Evolutionary conservation across 768 basidiomycete species (phyloP), one percentile per base, ranked within the genome.

Genomic region (Heimioporus sp.): DNA sequence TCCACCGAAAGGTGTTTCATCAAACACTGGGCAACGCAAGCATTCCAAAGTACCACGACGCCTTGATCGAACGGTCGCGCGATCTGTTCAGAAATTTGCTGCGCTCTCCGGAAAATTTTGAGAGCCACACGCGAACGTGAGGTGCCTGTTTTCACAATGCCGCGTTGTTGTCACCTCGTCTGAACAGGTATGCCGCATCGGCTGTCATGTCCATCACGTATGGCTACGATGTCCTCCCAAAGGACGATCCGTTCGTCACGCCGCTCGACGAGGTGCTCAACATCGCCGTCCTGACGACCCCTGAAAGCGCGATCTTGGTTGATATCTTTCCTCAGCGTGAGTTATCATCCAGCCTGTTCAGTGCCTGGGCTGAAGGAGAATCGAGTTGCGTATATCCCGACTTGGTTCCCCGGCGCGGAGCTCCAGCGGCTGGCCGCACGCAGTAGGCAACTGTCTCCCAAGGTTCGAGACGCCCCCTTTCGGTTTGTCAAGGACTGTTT

Each of bases 401-500:
- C 63, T 9, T 63, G 58, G 59, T 53, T 61, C 19, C 55, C 56
- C 0, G 58, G 63, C 12, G 46, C 51, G 3, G 52, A 43, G 6
- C 47, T 63, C 17, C 38, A 54, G 19, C 53, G 40, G 15, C 36
- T 55, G 36, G 55, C 51, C n/a, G 15, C 34, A 10, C 47, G 51
- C 40, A 54, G 53, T 40, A 52, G 43, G 34, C 49, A 54, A 40
- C 7, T 54, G 13, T 60, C 54, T 7, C 40, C 55, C 21, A 40
- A 49, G 17, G 43, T 65, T 13, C 53, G 56, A 38, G 52, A 57
- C 2, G 48, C 10, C 2, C 66, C 68, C 2, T 58, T 65, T n/a
- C 52, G 58, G 20, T 65, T 60, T 36, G 61, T 66, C 46, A 57
- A 61, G 34, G 55, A 56, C 12, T 60, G 53, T 34, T 46, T 65